Percentiles rank a stretch among this genome's conserved stretches.
phyloP scores from a whole-genome alignment of 108 stramenopile species.

The Licmophora abbreviata region DNA sequence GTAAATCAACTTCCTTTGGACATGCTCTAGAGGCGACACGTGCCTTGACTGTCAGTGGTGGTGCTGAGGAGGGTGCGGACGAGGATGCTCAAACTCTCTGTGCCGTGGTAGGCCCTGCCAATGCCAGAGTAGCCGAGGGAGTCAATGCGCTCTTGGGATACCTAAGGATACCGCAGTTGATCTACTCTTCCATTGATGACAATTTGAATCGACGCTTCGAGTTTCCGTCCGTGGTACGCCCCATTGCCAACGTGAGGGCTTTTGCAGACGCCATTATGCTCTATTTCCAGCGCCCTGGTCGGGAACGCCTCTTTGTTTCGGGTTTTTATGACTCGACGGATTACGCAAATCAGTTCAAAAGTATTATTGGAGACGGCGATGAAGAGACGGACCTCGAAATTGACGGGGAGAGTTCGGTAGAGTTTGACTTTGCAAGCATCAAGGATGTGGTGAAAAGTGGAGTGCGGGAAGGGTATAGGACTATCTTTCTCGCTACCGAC shows the following conservation, averaged over 20 bases:
- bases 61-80: background rate
- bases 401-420: slow-evolving; percentile 2
- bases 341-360: too few species aligned
- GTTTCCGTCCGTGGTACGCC: slow-evolving; percentile 11
- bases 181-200: slow-evolving; percentile 10
- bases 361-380: slow-evolving; percentile 12
- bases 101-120: slow-evolving; percentile 14
- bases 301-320: too few species aligned
- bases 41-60: slow-evolving; percentile 1
- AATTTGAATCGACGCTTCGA: slow-evolving; percentile 1
- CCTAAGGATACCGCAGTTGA: slow-evolving; percentile 12
- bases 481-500: slow-evolving; percentile 4
- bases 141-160: slow-evolving; percentile 6
- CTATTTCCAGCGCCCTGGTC: too few species aligned
- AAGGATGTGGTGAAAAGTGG: slow-evolving; percentile 2
- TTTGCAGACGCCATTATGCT: too few species aligned
- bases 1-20: slow-evolving; percentile 13
- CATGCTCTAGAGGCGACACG: slow-evolving; percentile 6
- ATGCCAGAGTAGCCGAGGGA: slow-evolving; percentile 7
- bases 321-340: too few species aligned
- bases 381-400: background rate
- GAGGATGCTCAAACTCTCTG: slow-evolving; percentile 2
- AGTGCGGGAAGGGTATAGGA: slow-evolving; percentile 5
- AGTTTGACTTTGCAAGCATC: background rate
- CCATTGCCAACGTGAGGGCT: too few species aligned